A percentile compares a stretch with the other conserved stretches of the same genome.
phyloP scores from a whole-genome alignment of 495 filamentous ascomycete genomes.

The Tuber borchii region DNA sequence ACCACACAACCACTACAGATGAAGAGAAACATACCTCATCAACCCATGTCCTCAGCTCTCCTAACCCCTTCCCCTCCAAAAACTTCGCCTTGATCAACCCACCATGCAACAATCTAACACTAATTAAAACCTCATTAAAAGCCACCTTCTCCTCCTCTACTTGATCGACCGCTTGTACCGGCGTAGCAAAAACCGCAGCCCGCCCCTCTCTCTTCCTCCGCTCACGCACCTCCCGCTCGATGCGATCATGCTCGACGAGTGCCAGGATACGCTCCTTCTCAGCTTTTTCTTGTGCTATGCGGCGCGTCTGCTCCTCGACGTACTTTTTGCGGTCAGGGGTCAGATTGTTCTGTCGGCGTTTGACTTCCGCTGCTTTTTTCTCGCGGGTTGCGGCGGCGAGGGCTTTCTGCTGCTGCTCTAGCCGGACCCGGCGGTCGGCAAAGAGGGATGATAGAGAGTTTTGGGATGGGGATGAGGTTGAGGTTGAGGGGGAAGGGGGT shows the following conservation, averaged over 20 bases:
- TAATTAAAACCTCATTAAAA: background rate
- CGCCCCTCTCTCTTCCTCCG: background rate
- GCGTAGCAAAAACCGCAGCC: background rate
- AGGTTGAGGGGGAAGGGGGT: background rate
- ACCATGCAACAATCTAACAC: background rate
- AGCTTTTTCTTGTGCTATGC: background rate
- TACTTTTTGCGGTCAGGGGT: background rate
- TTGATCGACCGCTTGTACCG: background rate
- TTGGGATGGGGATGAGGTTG: background rate
- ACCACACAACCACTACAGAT: background rate
- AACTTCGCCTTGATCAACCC: background rate
- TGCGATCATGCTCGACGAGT: background rate
- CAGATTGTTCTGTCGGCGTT: background rate
- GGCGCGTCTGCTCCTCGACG: background rate
- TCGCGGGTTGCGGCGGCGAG: background rate
- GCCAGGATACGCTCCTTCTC: background rate
- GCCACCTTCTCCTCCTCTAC: background rate
- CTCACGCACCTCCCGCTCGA: background rate
- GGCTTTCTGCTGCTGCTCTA: background rate
- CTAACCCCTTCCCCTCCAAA: background rate
- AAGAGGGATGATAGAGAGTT: background rate
- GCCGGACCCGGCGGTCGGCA: background rate
- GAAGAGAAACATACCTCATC: background rate
- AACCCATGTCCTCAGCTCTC: background rate
- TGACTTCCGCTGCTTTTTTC: background rate